Evolutionary conservation across 169 alveolate species (phyloP), one percentile per base, ranked within the genome.

Genomic region (Eimeria maxima): DNA sequence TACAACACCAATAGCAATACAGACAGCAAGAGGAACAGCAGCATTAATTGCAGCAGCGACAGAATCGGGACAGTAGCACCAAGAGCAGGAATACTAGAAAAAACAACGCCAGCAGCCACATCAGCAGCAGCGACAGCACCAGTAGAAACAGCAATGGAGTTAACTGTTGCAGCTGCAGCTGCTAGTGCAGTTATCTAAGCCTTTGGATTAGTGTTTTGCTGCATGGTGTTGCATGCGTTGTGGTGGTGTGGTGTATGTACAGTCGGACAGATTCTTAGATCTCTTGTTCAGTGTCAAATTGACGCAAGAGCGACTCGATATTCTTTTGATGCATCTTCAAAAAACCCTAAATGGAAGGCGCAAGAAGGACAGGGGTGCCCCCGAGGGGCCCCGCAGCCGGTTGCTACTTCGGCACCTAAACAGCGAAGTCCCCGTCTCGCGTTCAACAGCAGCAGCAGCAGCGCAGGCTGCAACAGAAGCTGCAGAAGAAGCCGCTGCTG

Each of bases 261-360:
- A 92, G 96, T 24, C 67, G 73, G 92, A 92, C 29, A 44, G 63
- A 5, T 92, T 92, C 57, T 27, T 92, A 11, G 65, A 63, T 1
- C 83, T 86, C 27, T 74, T 92, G 45, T 47, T 57, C 29, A 53
- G 76, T 50, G 38, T 92, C 10, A 57, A 50, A 16, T 4, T 92
- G 44, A 57, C 87, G 29, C 87, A 50, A 3, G 80, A 92, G 73
- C 83, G 89, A 1, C 33, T 92, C n/a, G 86, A 92, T 53, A 29
- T 80, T 8, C 42, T 78, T 33, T 45, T 92, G 96, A 2, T 22
- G 38, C 50, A 67, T 3, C 84, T 92, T 0, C 81, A 76, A 69
- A 83, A 83, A 29, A 55, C 45, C 53, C n/a, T 83, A 3, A 83
- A 27, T 83, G 91, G 55, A 13, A 47, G n/a, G 10, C 16, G 91